Base-by-base conservation (phyloP, 495 filamentous ascomycete genomes). In the Podospora tetraspora region DNA sequence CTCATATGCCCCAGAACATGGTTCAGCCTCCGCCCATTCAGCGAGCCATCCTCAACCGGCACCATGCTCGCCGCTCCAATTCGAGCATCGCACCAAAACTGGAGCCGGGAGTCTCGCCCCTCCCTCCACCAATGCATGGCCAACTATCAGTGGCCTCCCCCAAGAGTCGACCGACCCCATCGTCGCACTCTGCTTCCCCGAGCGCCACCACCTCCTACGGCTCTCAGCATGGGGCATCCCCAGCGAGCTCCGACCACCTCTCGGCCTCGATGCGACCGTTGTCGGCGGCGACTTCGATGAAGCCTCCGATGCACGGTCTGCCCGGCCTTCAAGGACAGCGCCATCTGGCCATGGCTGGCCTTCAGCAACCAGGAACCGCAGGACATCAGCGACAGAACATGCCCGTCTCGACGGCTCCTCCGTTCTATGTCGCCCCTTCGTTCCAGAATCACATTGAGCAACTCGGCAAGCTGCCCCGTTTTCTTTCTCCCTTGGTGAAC, bases 371-470 rank as follows among this genome's bases (percentile, higher is more conserved):
- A 52, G 37, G 37, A 52, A 52, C 37, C 19, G 25, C 65, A 60
- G 27, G 65, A 59, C 23, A 76, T 57, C 43, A 81, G 74, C 63
- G 73, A 67, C 68, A 77, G 74, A 68, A 75, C 71, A 68, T 73
- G 71, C 37, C 37, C 72, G 70, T 75, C 59, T 57, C 71, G 56
- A 75, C 70, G 72, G 25, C 80, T 71, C 62, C 80, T 63, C 72
- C 82, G 57, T 94, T 90, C 79, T 97, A 95, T 71, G 88, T 91
- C 52, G 89, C 92, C 66, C 87, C 91, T 13, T 81, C 80, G 24
- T 97, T 96, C 78, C 92, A 96, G 77, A 93, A 90, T 78, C 95
- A 98, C 82, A 92, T 94, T 79, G 91, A 97, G 80, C 94, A 97
- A 85, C 90, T 99, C 83, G 95, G 95, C 92, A 94, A 91, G 94